Evolutionary conservation across 345 rosid genomes (phyloP).

Genomic region (Bruguiera parviflora): DNA sequence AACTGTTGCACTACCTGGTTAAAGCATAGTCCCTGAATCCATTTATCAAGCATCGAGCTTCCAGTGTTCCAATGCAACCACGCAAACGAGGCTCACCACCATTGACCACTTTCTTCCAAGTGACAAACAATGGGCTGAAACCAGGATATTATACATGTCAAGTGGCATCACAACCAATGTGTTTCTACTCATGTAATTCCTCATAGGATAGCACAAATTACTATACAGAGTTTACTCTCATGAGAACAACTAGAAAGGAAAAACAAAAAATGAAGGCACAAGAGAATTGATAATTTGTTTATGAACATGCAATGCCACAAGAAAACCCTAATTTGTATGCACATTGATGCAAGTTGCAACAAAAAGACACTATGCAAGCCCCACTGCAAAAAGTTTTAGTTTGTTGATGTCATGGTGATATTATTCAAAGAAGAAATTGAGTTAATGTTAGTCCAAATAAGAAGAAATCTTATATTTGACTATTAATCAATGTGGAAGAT

Average conservation of each 20-base stretch:
- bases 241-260: neutral
- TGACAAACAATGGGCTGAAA: constrained; percentile 91
- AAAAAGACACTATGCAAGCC: no score
- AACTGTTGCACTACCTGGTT: constrained; percentile 56
- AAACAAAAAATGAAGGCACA: neutral
- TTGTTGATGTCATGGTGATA: no score
- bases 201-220: neutral
- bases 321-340: no score
- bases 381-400: no score
- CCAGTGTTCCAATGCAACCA: constrained; percentile 97
- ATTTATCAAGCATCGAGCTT: constrained; percentile 71
- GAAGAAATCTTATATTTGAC: no score
- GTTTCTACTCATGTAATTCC: neutral
- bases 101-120: constrained; percentile 89
- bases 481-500: no score
- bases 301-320: no score
- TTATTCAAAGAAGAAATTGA: no score
- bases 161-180: neutral
- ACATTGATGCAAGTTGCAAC: no score
- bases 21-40: constrained; percentile 95
- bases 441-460: no score
- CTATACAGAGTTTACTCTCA: neutral
- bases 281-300: neutral
- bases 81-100: constrained; percentile 95
- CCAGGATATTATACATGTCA: constrained; percentile 16